These are phyloP conservation scores for Lentinula sp. DNA, from an alignment of 768 basidiomycete species.

Conservation along the genomic window DNA sequence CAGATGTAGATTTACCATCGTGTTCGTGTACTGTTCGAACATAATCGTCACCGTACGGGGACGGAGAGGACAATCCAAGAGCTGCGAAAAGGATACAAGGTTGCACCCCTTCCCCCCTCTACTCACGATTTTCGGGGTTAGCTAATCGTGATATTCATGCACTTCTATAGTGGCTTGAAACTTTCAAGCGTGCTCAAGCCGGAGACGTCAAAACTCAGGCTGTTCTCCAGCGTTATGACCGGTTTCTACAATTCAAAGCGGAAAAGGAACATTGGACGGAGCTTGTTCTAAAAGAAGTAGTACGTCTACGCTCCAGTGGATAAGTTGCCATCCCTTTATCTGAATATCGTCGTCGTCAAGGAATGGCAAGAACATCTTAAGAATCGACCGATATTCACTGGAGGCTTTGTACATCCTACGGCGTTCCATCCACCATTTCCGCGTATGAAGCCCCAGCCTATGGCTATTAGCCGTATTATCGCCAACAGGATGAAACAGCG, in stretches of 20 bases:
- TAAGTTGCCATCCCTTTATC: not conserved
- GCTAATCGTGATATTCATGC: not conserved
- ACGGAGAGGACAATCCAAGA: constrained; percentile 39
- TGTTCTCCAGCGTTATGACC: constrained; percentile 52
- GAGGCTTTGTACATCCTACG: constrained; percentile 60
- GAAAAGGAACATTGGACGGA: constrained; percentile 43
- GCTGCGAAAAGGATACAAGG: constrained; percentile 53
- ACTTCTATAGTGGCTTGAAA: constrained; percentile 47
- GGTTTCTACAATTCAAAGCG: constrained; percentile 44
- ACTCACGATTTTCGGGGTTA: not conserved
- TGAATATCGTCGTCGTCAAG: constrained; percentile 22
- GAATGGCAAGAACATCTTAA: constrained; percentile 49
- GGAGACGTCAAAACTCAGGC: constrained; percentile 43
- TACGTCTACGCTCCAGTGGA: constrained; percentile 21
- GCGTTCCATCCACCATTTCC: constrained; percentile 68
- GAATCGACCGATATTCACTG: constrained; percentile 65
- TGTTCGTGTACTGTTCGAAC: constrained; percentile 47
- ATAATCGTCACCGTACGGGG: constrained; percentile 47
- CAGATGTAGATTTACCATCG: constrained; percentile 50
- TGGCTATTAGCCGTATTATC: constrained; percentile 68
- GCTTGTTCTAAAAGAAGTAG: constrained; percentile 46
- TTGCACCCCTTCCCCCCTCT: constrained; percentile 18
- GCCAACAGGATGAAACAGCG: constrained; percentile 30
- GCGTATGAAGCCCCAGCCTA: constrained; percentile 74
- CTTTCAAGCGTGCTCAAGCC: constrained; percentile 44